A percentile compares a stretch with the other conserved stretches of the same genome.
phyloP scores from a whole-genome alignment of 192 early-diverging fungal species.

The Jimgerdemannia lactiflua region DNA sequence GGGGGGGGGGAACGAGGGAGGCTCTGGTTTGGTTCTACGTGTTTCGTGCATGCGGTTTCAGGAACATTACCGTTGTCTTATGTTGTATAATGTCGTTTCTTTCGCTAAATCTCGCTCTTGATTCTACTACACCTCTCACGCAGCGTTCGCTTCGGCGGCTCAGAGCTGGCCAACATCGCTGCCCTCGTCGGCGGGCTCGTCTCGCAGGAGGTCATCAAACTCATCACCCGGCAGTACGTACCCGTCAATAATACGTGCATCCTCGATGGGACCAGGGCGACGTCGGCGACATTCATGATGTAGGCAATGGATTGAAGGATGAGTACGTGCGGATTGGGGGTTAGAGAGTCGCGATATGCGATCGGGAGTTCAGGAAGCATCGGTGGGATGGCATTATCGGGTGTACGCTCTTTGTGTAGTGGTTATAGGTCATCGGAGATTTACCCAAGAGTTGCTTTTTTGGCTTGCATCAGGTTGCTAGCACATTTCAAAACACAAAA shows the following conservation, averaged over 20 bases:
- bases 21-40: too few species aligned
- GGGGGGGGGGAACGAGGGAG: too few species aligned
- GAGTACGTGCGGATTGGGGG: background rate
- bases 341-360: too few species aligned
- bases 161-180: constrained; percentile 82
- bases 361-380: too few species aligned
- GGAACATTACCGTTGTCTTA: too few species aligned
- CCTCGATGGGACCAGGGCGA: constrained; percentile 77
- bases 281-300: constrained; percentile 37
- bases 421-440: too few species aligned
- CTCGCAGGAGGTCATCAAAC: constrained; percentile 93
- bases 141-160: constrained; percentile 63
- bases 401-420: too few species aligned
- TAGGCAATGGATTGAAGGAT: constrained; percentile 13
- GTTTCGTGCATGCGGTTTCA: too few species aligned
- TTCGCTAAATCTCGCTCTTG: background rate
- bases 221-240: constrained; percentile 94
- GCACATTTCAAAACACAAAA: too few species aligned
- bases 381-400: too few species aligned
- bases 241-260: constrained; percentile 86
- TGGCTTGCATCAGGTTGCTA: too few species aligned
- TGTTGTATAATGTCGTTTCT: background rate
- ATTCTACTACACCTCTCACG: background rate
- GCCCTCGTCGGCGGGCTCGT: constrained; percentile 87
- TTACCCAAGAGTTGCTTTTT: too few species aligned